A percentile compares a stretch with the other conserved stretches of the same genome.
Evolutionary conservation across 2,329 filamentous ascomycete genomes (phyloP).

Genomic region (Balansia obtecta): DNA sequence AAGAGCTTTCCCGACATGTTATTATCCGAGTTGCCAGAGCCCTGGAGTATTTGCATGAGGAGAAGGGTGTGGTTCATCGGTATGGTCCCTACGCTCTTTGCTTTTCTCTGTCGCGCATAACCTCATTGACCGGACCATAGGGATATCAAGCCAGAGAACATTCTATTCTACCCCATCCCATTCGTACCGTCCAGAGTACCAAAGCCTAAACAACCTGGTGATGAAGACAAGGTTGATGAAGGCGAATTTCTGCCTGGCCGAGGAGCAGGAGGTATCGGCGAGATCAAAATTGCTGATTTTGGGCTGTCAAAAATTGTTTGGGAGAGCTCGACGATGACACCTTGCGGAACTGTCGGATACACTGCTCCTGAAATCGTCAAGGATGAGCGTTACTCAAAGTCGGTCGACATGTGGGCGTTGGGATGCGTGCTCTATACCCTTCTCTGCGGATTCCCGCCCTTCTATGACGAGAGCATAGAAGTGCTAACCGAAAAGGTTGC

Average conservation of each 20-base stretch:
- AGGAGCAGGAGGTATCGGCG: constrained; percentile 81
- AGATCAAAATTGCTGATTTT: constrained; percentile 97
- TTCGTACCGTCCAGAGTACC: constrained; percentile 69
- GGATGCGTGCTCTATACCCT: constrained; percentile 95
- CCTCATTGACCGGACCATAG: constrained; percentile 30
- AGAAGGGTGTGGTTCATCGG: constrained; percentile 93
- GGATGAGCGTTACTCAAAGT: constrained; percentile 96
- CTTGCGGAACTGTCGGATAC: constrained; percentile 97
- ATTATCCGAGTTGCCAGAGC: constrained; percentile 93
- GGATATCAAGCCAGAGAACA: constrained; percentile 97
- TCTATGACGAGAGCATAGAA: constrained; percentile 97
- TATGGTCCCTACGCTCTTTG: constrained; percentile 25
- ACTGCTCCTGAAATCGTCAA: constrained; percentile 98
- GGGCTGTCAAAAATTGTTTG: constrained; percentile 96
- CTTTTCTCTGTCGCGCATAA: no score
- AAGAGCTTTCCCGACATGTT: constrained; percentile 86
- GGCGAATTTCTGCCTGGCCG: constrained; percentile 77
- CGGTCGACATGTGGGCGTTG: constrained; percentile 98
- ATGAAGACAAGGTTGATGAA: constrained; percentile 95
- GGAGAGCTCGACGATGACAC: constrained; percentile 97
- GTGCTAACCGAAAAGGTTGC: constrained; percentile 96
- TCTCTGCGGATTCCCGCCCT: constrained; percentile 93
- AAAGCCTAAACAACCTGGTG: constrained; percentile 71
- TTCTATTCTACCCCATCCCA: constrained; percentile 80
- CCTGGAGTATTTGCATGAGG: constrained; percentile 86